Conservation (phyloP, 805 yeast species). For the Candida railenensis region DNA sequence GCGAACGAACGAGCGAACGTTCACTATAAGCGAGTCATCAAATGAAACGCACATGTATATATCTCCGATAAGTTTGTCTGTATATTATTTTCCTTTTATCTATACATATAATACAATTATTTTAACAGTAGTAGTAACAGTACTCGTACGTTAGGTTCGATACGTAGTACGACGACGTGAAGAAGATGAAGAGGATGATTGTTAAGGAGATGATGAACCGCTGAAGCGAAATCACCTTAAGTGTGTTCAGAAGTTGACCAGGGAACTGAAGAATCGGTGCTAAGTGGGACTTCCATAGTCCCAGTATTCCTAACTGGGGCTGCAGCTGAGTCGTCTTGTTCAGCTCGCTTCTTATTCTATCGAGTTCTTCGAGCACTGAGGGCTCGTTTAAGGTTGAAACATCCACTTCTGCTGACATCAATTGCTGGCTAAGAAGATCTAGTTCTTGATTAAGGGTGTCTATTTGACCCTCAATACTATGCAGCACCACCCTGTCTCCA, state of each 20-base stretch:
- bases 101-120: constrained; percentile 2
- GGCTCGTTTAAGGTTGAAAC: neutral
- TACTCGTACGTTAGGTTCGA: constrained; percentile 36
- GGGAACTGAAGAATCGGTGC: no score
- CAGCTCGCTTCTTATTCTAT: constrained; percentile 1
- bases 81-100: neutral
- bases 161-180: constrained; percentile 22
- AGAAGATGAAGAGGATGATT: constrained; percentile 8
- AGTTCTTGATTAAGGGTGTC: neutral
- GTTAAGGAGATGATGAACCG: neutral
- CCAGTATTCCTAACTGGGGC: neutral
- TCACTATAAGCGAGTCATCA: no score
- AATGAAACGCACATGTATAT: no score
- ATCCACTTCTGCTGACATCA: neutral
- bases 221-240: no score
- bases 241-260: no score
- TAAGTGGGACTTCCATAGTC: no score
- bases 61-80: neutral
- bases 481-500: neutral
- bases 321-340: neutral
- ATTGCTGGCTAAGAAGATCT: neutral
- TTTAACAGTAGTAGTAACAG: constrained; percentile 40
- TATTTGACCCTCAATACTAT: neutral
- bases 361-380: constrained; percentile 5
- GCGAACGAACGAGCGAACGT: no score